Evolutionary conservation across 2,329 filamentous ascomycete species (phyloP), one percentile per base, ranked within the genome.

Genomic region (Sporothrix sp.): DNA sequence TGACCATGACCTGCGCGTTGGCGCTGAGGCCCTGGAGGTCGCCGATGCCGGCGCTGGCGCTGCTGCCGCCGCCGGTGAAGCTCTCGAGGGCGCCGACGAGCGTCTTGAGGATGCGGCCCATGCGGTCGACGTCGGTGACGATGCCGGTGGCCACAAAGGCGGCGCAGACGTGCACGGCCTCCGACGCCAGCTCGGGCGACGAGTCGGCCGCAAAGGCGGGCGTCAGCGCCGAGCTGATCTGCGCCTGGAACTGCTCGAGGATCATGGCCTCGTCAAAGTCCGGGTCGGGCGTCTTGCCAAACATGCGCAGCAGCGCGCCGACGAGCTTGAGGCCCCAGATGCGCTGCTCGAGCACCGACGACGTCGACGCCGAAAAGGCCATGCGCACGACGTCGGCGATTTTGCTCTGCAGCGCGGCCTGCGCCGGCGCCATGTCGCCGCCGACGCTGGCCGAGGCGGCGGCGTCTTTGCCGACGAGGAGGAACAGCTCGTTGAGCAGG

Each of bases 211-310:
- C 90, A 68, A 98, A 98, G 0, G 93, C 94, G 3, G 93, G 93
- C 0, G 94, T 98, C 54, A 98, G 74, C 1, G 93, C 93, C 16
- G 93, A 97, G 60, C 90, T 90, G 63, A 98, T 98, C 63, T 98
- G 93, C 5, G 93, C 93, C 67, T 98, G 94, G 61, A 98, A 98
- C 66, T 98, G 93, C 65, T 98, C 94, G 4, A 98, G 76, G 14
- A 98, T 75, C 68, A 95, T 95, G 0, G 87, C 93, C 67, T 98
- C 93, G n/a, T 91, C 81, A 62, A 98, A 98, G 64, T 98, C 93
- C 0, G 93, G 94, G 67, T 98, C 93, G 2, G 91, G 87, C 1
- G 87, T 89, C 63, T 89, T 91, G 49, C 93, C 93, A 69, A 98
- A 98, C 74, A 96, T 88, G 72, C 90, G 95, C 46, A 98, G 72